Percentiles rank a stretch among this genome's conserved stretches.
Conservation (phyloP, 345 rosid genomes). For the Litchi chinensis region DNA sequence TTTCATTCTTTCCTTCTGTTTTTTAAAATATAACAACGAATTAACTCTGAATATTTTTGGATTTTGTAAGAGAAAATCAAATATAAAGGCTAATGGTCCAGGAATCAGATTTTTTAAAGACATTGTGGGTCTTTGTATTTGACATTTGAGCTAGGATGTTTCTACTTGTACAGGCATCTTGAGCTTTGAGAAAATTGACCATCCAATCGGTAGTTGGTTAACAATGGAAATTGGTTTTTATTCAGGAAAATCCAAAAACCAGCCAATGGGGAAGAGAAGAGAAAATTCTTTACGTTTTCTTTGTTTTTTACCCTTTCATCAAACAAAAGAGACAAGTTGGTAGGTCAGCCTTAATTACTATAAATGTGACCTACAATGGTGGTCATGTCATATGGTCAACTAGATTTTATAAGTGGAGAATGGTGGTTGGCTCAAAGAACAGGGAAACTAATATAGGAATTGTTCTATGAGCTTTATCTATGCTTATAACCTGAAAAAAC, state of each 20-base stretch:
- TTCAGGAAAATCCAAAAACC: too few species aligned
- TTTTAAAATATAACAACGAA: not conserved
- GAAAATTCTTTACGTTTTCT: too few species aligned
- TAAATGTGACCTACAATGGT: not conserved
- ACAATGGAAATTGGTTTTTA: not conserved
- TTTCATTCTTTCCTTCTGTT: too few species aligned
- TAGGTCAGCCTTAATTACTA: not conserved
- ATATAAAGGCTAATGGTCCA: not conserved
- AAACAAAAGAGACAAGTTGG: not conserved
- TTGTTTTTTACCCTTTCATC: not conserved
- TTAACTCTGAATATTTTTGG: not conserved
- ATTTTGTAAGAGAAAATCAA: not conserved
- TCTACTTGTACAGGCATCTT: not conserved
- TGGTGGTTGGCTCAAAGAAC: too few species aligned
- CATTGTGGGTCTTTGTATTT: not conserved
- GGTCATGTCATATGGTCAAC: too few species aligned
- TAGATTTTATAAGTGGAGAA: too few species aligned
- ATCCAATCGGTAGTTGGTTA: not conserved
- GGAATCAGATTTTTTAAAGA: not conserved
- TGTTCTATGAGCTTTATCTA: too few species aligned
- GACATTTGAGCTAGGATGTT: not conserved
- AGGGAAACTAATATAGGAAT: too few species aligned
- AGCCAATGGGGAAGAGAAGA: too few species aligned
- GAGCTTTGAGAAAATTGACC: not conserved
- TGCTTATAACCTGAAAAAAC: too few species aligned